Base-by-base conservation (phyloP, 164 flowering plant species). In the Tinospora cordifolia region DNA sequence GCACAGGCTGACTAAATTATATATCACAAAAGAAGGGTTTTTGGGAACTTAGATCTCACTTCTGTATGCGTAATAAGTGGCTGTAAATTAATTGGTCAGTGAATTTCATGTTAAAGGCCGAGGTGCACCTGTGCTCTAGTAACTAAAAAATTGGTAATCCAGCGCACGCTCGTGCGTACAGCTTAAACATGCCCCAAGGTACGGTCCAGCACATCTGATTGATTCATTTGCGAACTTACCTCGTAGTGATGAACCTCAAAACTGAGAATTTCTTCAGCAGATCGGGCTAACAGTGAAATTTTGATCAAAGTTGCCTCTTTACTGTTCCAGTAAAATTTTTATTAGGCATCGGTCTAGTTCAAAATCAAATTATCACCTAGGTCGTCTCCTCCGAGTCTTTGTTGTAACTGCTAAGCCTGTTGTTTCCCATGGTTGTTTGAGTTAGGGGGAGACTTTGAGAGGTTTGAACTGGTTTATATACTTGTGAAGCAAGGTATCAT, bases 401-500 rank as follows among this genome's bases (percentile, higher is more conserved):
- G 25, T 15, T 39, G 67, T 62, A 62, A 59, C 74, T 72, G 30
- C 3, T 19, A 15, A 67, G 62, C 80, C 40, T 77, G 24, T 72
- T 76, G 39, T 5, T 67, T 51, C 73, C 73, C 69, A 81, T 82
- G 76, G 76, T 80, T 27, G 74, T 38, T 68, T 85, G 78, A 63
- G 89, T 81, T 15, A 86, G 74, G 36, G 81, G 72, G 54, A 78
- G 70, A 54, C 77, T 47, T 30, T 82, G 82, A 1, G 81, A 74
- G 67, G 77, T 77, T 57, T 85, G 92, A 54, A 71, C 74, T 21
- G 86, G 77, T 81, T 84, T 4, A 26, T 79, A 86, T 41, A 76
- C 82, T 71, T 89, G 93, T 14, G 87, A 79, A 68, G 94, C 90
- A 46, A 92, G 94, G 69, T 88, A 92, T 38, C 75, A 68, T 36